A percentile compares a stretch with the other conserved stretches of the same genome.
Evolutionary conservation across 768 basidiomycete genomes (phyloP).

Genomic region (Boletus bicolor): DNA sequence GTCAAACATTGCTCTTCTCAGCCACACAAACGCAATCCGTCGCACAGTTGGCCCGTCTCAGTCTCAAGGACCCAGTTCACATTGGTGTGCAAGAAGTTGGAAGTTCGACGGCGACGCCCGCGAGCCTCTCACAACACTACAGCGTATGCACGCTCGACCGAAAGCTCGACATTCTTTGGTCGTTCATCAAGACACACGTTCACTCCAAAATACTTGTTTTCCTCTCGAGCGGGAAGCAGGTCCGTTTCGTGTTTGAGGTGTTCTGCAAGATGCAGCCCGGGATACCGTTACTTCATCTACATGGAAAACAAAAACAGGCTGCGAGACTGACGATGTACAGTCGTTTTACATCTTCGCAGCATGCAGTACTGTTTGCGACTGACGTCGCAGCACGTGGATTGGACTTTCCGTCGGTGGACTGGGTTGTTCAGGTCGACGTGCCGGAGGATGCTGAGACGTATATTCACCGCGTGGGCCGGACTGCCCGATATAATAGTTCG

Average conservation of each 20-base stretch:
- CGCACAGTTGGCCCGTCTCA: conserved; percentile 83
- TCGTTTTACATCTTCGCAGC: conserved; percentile 76
- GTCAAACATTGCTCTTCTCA: conserved; percentile 95
- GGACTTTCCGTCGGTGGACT: conserved; percentile 95
- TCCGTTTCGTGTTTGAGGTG: conserved; percentile 93
- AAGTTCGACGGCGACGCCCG: conserved; percentile 55
- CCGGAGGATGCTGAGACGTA: conserved; percentile 98
- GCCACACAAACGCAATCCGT: conserved; percentile 94
- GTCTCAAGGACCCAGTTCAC: conserved; percentile 75
- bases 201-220: conserved; percentile 92
- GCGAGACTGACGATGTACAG: conserved; percentile 80
- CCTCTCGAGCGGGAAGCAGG: conserved; percentile 93
- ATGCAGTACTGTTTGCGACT: conserved; percentile 89
- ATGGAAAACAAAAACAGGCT: conserved; percentile 96
- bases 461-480: conserved; percentile 94
- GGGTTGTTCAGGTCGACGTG: conserved; percentile 94
- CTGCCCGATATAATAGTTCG: conserved; percentile 87
- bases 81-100: conserved; percentile 59
- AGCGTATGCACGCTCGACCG: conserved; percentile 76
- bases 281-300: conserved; percentile 85
- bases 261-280: conserved; percentile 97
- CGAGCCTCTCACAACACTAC: conserved; percentile 86
- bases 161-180: conserved; percentile 90
- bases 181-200: conserved; percentile 91
- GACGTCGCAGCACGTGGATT: conserved; percentile 95